Conservation (phyloP, 1,139 yeast species). For the Protomyces pachydermus region DNA sequence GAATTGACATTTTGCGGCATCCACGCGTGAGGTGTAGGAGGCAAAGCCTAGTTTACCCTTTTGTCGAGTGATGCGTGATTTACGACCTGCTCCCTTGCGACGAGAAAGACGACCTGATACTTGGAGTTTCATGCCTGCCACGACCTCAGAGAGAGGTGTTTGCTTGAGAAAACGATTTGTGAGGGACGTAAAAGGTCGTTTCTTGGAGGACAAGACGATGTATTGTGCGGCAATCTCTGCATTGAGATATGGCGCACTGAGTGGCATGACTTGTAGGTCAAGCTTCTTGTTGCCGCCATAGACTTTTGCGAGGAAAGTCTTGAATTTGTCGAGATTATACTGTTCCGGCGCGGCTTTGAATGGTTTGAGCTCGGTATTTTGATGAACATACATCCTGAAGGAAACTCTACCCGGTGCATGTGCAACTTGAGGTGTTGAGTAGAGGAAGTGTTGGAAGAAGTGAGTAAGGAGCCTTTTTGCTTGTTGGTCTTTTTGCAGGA, state of each 20-base stretch:
- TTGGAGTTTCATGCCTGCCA: slow-evolving; percentile 22
- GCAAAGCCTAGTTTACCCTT: slow-evolving; percentile 25
- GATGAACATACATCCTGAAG: slow-evolving; percentile 16
- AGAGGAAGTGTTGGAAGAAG: slow-evolving; percentile 23
- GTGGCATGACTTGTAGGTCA: slow-evolving; percentile 20
- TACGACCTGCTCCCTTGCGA: slow-evolving; percentile 22
- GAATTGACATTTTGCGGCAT: slow-evolving; percentile 24
- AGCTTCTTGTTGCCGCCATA: slow-evolving; percentile 15
- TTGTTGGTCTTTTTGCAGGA: slow-evolving; percentile 21
- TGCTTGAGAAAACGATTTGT: slow-evolving; percentile 21
- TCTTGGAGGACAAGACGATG: slow-evolving; percentile 20
- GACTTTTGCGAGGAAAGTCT: slow-evolving; percentile 8
- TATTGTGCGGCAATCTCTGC: slow-evolving; percentile 24
- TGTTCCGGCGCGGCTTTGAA: slow-evolving; percentile 11
- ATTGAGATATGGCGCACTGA: slow-evolving; percentile 25
- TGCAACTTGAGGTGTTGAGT: slow-evolving; percentile 20
- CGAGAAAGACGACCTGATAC: slow-evolving; percentile 22
- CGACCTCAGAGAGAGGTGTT: slow-evolving; percentile 18
- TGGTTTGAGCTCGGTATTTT: slow-evolving; percentile 17
- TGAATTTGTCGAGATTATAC: slow-evolving; percentile 23
- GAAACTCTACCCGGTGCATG: slow-evolving; percentile 20
- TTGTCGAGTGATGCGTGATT: slow-evolving; percentile 18
- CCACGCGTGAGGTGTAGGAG: slow-evolving; percentile 17
- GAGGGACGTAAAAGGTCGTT: slow-evolving; percentile 12
- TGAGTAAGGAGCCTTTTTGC: slow-evolving; percentile 20